Percentiles rank a stretch among this genome's conserved stretches.
These are phyloP conservation scores for Arxiozyma bovina DNA, from an alignment of 1,139 yeast genomes.

Conservation along the genomic window DNA sequence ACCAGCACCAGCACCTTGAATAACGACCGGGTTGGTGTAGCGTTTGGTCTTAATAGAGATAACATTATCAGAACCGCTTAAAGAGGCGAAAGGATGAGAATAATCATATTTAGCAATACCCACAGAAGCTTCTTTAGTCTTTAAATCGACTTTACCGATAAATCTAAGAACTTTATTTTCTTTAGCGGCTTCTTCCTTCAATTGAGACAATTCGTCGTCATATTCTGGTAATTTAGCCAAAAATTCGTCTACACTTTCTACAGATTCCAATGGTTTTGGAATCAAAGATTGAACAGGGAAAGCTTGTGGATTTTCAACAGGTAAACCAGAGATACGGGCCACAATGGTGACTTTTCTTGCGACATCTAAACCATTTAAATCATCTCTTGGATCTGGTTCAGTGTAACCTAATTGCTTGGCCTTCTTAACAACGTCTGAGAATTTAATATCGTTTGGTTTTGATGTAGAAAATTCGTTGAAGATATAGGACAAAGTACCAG, in stretches of 20 bases:
- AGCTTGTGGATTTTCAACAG: conserved; percentile 84
- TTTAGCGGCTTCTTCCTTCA: conserved; percentile 72
- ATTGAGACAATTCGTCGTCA: conserved; percentile 67
- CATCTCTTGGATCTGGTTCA: conserved; percentile 99
- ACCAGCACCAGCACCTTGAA: conserved; percentile 95
- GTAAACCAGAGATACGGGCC: conserved; percentile 83
- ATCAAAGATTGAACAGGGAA: conserved; percentile 91
- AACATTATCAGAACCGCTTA: conserved; percentile 93
- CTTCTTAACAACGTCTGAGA: conserved; percentile 78
- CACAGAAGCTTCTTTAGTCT: conserved; percentile 61
- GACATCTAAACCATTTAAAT: conserved; percentile 92
- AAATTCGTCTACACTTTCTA: conserved; percentile 67
- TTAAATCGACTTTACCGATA: conserved; percentile 82
- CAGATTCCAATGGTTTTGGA: conserved; percentile 75
- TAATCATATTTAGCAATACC: conserved; percentile 78
- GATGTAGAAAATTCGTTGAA: conserved; percentile 85
- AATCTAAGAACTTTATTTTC: conserved; percentile 85
- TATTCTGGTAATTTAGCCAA: conserved; percentile 70
- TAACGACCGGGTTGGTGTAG: conserved; percentile 82
- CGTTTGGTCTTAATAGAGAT: conserved; percentile 85
- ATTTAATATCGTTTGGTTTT: conserved; percentile 52
- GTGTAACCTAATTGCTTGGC: conserved; percentile 93
- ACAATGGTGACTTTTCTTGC: conserved; percentile 96
- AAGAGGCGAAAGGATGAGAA: conserved; percentile 73
- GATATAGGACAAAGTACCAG: conserved; percentile 93